These are phyloP conservation scores for Boletus tomentosulus DNA, from an alignment of 768 basidiomycete species.

Conservation along the genomic window DNA sequence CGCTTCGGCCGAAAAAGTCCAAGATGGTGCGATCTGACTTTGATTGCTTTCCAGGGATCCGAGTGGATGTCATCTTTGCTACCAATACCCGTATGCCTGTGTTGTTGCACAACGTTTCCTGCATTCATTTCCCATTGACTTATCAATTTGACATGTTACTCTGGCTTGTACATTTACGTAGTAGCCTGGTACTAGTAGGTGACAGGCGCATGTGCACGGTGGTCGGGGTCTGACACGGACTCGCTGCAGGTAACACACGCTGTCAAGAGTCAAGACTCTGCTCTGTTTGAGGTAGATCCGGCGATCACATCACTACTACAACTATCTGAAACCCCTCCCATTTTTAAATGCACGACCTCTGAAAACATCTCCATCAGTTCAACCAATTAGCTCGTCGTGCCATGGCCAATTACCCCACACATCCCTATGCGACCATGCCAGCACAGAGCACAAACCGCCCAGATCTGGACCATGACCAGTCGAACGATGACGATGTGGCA, in stretches of 20 bases:
- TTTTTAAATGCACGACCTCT: slow-evolving; percentile 19
- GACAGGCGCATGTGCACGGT: slow-evolving; percentile 10
- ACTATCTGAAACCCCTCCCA: slow-evolving; percentile 21
- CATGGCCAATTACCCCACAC: slow-evolving; percentile 28
- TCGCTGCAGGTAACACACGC: slow-evolving; percentile 10
- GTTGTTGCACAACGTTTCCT: background rate
- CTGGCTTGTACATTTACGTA: slow-evolving; percentile 11
- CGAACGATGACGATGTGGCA: slow-evolving; percentile 30
- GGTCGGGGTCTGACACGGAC: slow-evolving; percentile 21
- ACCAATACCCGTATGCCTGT: too few relatives aligned
- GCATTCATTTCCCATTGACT: background rate
- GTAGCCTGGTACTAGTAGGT: background rate
- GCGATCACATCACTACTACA: slow-evolving; percentile 18
- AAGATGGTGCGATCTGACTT: background rate
- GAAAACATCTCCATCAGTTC: slow-evolving; percentile 10
- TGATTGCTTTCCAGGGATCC: too few relatives aligned
- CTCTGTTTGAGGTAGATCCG: slow-evolving; percentile 15
- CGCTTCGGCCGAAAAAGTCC: background rate
- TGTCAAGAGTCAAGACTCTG: slow-evolving; percentile 16
- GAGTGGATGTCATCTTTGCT: background rate
- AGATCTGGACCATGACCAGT: slow-evolving; percentile 27
- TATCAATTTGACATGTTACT: slow-evolving; percentile 3
- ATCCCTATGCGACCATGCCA: slow-evolving; percentile 25
- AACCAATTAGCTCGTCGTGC: slow-evolving; percentile 3
- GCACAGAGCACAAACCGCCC: slow-evolving; percentile 9